Percentiles rank a stretch among this genome's conserved stretches.
Conservation (phyloP, 108 stramenopile genomes). For the Skeletonema costatum region DNA sequence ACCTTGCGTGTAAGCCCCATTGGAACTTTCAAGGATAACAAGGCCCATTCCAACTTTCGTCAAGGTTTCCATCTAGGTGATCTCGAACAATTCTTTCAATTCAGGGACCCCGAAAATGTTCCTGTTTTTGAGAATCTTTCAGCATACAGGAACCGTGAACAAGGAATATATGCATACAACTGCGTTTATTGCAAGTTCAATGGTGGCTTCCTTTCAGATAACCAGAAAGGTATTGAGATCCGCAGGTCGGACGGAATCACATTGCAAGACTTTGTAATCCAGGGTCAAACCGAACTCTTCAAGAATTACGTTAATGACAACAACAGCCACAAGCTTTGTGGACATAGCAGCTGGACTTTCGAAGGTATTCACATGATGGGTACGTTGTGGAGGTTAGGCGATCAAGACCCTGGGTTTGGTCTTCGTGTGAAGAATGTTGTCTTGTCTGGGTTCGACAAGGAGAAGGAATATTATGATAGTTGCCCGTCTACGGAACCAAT, state of each 20-base stretch:
- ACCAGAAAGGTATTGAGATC: constrained; percentile 30
- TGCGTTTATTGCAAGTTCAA: constrained; percentile 25
- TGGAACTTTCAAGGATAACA: constrained; percentile 38
- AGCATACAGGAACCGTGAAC: constrained; percentile 36
- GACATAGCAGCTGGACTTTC: constrained; percentile 16
- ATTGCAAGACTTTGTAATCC: constrained; percentile 9
- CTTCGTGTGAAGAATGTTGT: constrained; percentile 28
- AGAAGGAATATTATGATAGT: constrained; percentile 10
- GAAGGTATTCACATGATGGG: constrained; percentile 37
- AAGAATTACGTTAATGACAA: constrained; percentile 24
- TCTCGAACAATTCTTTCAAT: constrained; percentile 34
- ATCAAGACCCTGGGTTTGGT: constrained; percentile 12
- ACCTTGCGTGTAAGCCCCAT: constrained; percentile 22
- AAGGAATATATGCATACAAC: constrained; percentile 32
- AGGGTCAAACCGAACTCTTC: constrained; percentile 13
- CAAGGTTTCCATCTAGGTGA: constrained; percentile 30
- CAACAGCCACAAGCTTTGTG: constrained; percentile 22
- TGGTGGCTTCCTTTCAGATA: constrained; percentile 36
- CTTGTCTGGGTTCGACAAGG: constrained; percentile 45
- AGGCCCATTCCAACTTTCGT: constrained; percentile 35
- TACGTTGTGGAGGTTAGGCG: constrained; percentile 5
- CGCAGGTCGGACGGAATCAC: constrained; percentile 9
- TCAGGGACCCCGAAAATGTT: constrained; percentile 21
- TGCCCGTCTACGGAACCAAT: constrained; percentile 17
- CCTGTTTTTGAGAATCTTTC: constrained; percentile 32